Base-by-base conservation (phyloP, 352 stramenopile species). In the Globisporangium camurandrum region DNA sequence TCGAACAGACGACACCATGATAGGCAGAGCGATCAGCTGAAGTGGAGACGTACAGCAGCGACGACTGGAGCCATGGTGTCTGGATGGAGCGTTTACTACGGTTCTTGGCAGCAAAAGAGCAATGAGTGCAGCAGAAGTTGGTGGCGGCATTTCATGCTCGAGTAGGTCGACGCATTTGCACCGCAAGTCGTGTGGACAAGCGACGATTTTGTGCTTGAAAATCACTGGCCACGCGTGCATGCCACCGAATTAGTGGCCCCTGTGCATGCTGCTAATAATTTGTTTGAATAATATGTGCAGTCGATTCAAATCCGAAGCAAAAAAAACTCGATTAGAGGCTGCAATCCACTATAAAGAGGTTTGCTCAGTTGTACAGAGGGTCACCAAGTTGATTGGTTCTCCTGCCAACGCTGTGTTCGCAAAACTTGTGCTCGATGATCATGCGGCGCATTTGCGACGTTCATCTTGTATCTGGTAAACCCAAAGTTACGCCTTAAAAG, bases 381-480 rank as follows among this genome's bases (percentile, higher is more conserved):
- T 38, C 49, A 66, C 57, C 60, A 53, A 63, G 62, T 67, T 83
- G 69, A 65, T 76, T 68, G 63, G 60, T 61, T 65, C 49, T 66
- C 30, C 41, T 46, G 46, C 3, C 27, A 49, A 46, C 33, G 16
- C n/a, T n/a, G n/a, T n/a, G n/a, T n/a, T n/a, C n/a, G n/a, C n/a
- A n/a, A n/a, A 9, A 31, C 24, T 28, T 41, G 17, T 24, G n/a
- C n/a, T n/a, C 14, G 36, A n/a, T 20, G 4, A 20, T 41, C 16
- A 6, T 8, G n/a, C 7, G 14, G n/a, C 19, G n/a, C 17, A 1
- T 17, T 38, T 51, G 64, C 45, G 57, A 42, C 54, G 31, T 46
- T 57, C 73, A 89, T 92, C 83, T 94, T 94, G 83, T 92, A 88
- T 94, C 83, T 83, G 83, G 83, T 84, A 67, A 75, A 80, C 67